Percentiles rank a stretch among this genome's conserved stretches.
Conservation (phyloP, 257 asterid genomes). For the Scutellaria baicalensis region DNA sequence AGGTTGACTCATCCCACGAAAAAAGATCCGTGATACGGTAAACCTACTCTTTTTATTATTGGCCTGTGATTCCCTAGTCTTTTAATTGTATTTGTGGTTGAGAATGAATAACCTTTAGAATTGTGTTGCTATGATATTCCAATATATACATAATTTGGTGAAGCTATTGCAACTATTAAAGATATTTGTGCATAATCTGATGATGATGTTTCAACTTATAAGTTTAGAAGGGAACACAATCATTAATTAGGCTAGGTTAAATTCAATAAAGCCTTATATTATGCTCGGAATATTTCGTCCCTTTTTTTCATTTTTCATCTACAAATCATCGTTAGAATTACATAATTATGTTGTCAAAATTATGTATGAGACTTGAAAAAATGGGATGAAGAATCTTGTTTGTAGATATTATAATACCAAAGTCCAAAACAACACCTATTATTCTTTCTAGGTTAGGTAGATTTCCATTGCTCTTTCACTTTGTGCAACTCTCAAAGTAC, state of each 20-base stretch:
- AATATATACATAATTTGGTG: not conserved
- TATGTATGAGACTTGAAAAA: too few species aligned
- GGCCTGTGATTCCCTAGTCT: not conserved
- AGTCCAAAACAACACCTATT: conserved; percentile 4
- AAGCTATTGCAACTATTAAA: not conserved
- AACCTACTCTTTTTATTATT: too few species aligned
- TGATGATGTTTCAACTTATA: conserved; percentile 2
- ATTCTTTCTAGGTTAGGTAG: conserved; percentile 28
- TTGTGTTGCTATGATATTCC: too few species aligned
- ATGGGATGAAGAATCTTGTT: too few species aligned
- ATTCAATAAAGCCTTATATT: conserved; percentile 6
- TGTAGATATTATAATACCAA: not conserved
- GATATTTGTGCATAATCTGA: not conserved
- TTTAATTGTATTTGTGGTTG: not conserved
- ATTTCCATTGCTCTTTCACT: conserved; percentile 14
- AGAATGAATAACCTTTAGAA: not conserved
- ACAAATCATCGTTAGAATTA: too few species aligned
- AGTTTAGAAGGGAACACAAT: conserved; percentile 3
- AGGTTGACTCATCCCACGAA: too few species aligned
- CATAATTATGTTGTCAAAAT: too few species aligned
- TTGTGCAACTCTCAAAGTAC: not conserved
- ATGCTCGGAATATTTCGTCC: too few species aligned
- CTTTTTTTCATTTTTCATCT: too few species aligned
- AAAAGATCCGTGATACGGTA: too few species aligned
- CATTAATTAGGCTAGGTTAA: not conserved